These are phyloP conservation scores for Peniophora sp. DNA, from an alignment of 1,284 basidiomycete genomes.

Conservation along the genomic window DNA sequence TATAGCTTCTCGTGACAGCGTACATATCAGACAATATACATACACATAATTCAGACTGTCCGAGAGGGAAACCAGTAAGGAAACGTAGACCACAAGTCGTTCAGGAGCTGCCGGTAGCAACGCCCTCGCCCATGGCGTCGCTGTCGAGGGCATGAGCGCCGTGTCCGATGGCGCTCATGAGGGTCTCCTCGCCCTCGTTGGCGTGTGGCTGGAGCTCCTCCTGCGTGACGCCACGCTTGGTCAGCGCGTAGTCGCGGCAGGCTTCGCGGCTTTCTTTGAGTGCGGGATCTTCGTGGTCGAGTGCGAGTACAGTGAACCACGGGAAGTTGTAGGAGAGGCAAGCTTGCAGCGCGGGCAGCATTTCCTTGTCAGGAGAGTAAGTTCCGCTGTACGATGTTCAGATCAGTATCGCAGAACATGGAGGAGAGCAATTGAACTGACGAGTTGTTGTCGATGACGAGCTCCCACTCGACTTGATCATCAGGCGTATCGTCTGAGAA, in stretches of 20 bases:
- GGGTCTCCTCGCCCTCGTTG: slow-evolving; percentile 42
- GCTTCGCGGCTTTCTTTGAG: slow-evolving; percentile 53
- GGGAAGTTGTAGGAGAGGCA: slow-evolving; percentile 65
- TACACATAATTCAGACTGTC: too few species aligned
- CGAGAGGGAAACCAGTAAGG: too few species aligned
- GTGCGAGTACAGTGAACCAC: slow-evolving; percentile 48
- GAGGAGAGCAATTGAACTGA: too few species aligned
- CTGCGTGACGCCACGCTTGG: slow-evolving; percentile 42
- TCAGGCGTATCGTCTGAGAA: slow-evolving; percentile 51
- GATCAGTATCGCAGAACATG: too few species aligned
- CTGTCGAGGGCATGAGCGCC: background rate
- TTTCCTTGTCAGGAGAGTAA: slow-evolving; percentile 53
- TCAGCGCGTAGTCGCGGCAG: slow-evolving; percentile 55
- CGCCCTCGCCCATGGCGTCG: too few species aligned
- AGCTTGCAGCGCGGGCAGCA: slow-evolving; percentile 47
- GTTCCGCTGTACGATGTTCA: slow-evolving; percentile 49
- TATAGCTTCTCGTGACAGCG: too few species aligned
- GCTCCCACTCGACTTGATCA: slow-evolving; percentile 53
- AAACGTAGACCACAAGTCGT: too few species aligned
- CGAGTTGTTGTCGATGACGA: slow-evolving; percentile 72
- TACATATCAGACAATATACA: too few species aligned
- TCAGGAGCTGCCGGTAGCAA: too few species aligned
- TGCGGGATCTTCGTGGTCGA: slow-evolving; percentile 51
- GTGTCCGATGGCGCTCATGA: slow-evolving; percentile 21
- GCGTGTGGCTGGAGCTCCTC: slow-evolving; percentile 59